A percentile compares a stretch with the other conserved stretches of the same genome.
These are phyloP conservation scores for Malania oleifera DNA, from an alignment of 164 flowering plant species.

Conservation along the genomic window DNA sequence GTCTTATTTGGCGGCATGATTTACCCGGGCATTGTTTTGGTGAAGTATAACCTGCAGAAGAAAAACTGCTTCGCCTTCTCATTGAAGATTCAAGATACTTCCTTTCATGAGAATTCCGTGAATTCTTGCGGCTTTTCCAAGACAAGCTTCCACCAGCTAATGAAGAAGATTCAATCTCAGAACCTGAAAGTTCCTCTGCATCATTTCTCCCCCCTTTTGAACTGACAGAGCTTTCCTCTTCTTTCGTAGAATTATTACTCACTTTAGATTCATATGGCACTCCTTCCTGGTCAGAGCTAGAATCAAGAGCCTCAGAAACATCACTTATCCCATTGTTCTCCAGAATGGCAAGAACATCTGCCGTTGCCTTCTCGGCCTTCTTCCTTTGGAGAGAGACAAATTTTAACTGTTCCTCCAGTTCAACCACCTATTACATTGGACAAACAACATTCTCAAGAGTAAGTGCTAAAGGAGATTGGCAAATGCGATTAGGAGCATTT, in stretches of 20 bases:
- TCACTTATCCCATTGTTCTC: conserved; percentile 59
- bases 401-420: conserved; percentile 78
- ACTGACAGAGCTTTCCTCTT: conserved; percentile 26
- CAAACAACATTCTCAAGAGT: conserved; percentile 3
- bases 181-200: conserved; percentile 37
- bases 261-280: conserved; percentile 25
- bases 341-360: conserved; percentile 68
- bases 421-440: conserved; percentile 46
- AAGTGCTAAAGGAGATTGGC: neutral
- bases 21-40: conserved; percentile 48
- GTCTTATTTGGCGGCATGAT: conserved; percentile 77
- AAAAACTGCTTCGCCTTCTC: conserved; percentile 36
- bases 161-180: conserved; percentile 46
- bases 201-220: conserved; percentile 24
- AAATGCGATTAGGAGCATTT: too few species aligned
- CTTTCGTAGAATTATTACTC: conserved; percentile 22
- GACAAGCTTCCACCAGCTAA: conserved; percentile 57
- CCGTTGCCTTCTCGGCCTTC: conserved; percentile 79
- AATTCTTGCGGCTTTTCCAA: conserved; percentile 61
- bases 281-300: conserved; percentile 54
- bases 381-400: conserved; percentile 62
- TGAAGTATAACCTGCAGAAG: conserved; percentile 36
- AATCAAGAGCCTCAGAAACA: conserved; percentile 49
- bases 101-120: conserved; percentile 33
- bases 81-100: conserved; percentile 27